A percentile compares a stretch with the other conserved stretches of the same genome.
These are phyloP conservation scores for Rostrohypoxylon terebratum DNA, from an alignment of 495 filamentous ascomycete genomes.

Conservation along the genomic window DNA sequence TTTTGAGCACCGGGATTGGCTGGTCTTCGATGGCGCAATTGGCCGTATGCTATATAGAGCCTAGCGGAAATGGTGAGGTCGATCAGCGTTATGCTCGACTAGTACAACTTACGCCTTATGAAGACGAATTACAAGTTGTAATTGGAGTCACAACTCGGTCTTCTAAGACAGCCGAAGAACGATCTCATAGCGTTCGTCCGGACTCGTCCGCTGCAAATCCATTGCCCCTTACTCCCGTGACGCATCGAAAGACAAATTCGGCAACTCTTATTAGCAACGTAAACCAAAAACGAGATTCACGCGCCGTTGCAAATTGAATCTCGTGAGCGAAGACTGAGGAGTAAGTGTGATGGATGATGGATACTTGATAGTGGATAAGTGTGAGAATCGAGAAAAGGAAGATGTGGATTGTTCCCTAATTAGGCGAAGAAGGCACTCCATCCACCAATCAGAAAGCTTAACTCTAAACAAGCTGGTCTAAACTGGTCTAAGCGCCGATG, in stretches of 20 bases:
- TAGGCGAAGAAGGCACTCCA: slow-evolving; percentile 21
- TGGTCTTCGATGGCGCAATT: slow-evolving; percentile 40
- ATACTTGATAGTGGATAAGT: background rate
- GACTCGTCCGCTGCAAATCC: background rate
- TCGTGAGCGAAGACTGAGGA: background rate
- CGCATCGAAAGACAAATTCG: slow-evolving; percentile 6
- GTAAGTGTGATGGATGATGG: background rate
- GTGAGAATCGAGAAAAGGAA: slow-evolving; percentile 12
- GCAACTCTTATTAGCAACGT: slow-evolving; percentile 13
- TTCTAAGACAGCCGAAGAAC: slow-evolving; percentile 11
- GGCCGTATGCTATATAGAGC: slow-evolving; percentile 29
- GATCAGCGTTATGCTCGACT: slow-evolving; percentile 3
- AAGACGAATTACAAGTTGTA: background rate
- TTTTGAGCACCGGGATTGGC: slow-evolving; percentile 25
- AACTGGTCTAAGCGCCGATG: slow-evolving; percentile 35
- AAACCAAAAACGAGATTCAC: slow-evolving; percentile 15
- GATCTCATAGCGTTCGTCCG: background rate
- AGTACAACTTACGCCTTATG: slow-evolving; percentile 9
- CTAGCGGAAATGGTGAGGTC: slow-evolving; percentile 25
- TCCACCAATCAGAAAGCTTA: slow-evolving; percentile 29
- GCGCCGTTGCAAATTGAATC: slow-evolving; percentile 8
- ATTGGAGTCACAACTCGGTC: background rate
- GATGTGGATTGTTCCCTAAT: slow-evolving; percentile 30
- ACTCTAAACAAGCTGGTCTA: slow-evolving; percentile 10
- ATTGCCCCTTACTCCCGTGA: background rate